These are phyloP conservation scores for Solanum chaucha DNA, from an alignment of 257 asterid species.

Conservation along the genomic window DNA sequence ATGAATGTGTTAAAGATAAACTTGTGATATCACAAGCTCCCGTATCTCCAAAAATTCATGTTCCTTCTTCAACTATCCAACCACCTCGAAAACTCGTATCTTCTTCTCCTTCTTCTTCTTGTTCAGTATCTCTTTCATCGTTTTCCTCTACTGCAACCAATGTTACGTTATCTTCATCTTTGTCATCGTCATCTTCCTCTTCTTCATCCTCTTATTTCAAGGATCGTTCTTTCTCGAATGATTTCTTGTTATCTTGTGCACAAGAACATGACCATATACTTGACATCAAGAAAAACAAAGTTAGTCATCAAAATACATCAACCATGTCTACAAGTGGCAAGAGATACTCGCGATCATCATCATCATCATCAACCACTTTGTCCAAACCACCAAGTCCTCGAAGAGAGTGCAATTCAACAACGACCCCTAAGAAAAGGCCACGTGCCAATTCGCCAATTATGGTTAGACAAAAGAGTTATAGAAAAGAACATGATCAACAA, in stretches of 20 bases:
- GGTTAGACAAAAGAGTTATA: conserved; percentile 53
- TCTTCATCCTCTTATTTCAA: conserved; percentile 18
- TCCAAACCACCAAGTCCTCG: conserved; percentile 19
- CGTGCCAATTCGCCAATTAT: conserved; percentile 52
- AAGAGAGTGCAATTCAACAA: neutral
- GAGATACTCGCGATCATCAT: neutral
- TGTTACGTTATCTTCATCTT: conserved; percentile 7
- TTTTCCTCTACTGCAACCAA: conserved; percentile 29
- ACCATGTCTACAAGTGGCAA: neutral
- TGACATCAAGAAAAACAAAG: conserved; percentile 7
- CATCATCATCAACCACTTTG: neutral
- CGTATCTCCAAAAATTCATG: conserved; percentile 8
- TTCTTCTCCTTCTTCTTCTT: too few species aligned
- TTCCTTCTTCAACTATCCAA: conserved; percentile 25
- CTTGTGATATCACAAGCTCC: conserved; percentile 47
- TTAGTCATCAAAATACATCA: neutral
- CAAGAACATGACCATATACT: conserved; percentile 49
- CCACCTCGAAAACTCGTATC: conserved; percentile 16
- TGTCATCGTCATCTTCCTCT: conserved; percentile 14
- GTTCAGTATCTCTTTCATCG: conserved; percentile 27
- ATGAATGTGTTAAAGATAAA: conserved; percentile 41
- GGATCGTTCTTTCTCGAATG: conserved; percentile 59
- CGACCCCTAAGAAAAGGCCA: conserved; percentile 43
- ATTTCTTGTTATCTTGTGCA: conserved; percentile 49
- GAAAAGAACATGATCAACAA: conserved; percentile 27